Conservation (phyloP, 225 moss, liverwort and hornwort genomes). For the Bryum argenteum region DNA sequence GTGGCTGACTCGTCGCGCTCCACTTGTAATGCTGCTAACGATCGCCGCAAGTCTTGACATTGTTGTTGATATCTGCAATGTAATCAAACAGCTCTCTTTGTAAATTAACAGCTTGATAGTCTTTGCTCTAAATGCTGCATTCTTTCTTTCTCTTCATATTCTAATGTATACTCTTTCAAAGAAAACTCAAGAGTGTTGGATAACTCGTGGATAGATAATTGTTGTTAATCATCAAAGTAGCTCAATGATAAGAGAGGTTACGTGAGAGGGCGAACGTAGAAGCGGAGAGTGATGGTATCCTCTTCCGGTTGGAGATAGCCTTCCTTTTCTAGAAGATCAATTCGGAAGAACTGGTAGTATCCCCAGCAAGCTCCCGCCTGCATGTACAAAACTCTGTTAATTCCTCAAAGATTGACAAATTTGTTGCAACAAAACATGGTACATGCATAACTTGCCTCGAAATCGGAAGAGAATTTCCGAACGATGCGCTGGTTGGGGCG, state of each 20-base stretch:
- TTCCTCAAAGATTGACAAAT: background rate
- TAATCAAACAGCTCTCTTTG: background rate
- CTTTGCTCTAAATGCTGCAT: too few relatives aligned
- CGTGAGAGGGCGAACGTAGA: constrained; percentile 65
- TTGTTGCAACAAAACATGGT: background rate
- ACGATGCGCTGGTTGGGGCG: constrained; percentile 61
- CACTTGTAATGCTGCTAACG: constrained; percentile 45
- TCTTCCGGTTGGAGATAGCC: constrained; percentile 63
- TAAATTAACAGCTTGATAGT: too few relatives aligned
- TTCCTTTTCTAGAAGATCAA: constrained; percentile 68
- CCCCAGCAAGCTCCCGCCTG: constrained; percentile 74
- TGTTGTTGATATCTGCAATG: constrained; percentile 60
- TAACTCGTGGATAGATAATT: too few relatives aligned
- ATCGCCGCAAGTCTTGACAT: constrained; percentile 60
- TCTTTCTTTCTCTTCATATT: too few relatives aligned
- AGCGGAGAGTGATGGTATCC: constrained; percentile 58
- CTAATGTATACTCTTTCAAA: too few relatives aligned
- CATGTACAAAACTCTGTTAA: background rate
- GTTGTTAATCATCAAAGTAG: background rate
- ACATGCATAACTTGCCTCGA: constrained; percentile 39
- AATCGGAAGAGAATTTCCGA: constrained; percentile 70
- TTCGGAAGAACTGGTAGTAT: constrained; percentile 67
- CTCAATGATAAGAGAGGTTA: background rate
- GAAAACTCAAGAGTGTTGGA: too few relatives aligned
- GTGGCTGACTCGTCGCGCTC: constrained; percentile 62